These are phyloP conservation scores for Arthrobotrys pseudoclavata DNA, from an alignment of 2,329 filamentous ascomycete species.

Conservation along the genomic window DNA sequence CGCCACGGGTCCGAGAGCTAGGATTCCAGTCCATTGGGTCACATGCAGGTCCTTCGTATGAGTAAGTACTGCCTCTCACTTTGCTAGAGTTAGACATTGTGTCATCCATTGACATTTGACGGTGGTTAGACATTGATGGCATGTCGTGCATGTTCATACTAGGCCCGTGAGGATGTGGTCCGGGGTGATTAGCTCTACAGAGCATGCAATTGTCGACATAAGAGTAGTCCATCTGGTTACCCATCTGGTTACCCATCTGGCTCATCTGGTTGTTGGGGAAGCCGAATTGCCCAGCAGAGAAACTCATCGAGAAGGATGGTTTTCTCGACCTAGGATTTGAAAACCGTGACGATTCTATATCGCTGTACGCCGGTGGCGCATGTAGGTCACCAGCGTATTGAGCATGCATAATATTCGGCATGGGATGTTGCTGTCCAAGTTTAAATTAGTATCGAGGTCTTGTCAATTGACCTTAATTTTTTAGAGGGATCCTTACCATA, in stretches of 20 bases:
- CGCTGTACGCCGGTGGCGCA: constrained; percentile 40
- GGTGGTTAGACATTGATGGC: constrained; percentile 19
- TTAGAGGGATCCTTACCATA: constrained; percentile 21
- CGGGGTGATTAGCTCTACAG: constrained; percentile 37
- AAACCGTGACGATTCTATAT: constrained; percentile 37
- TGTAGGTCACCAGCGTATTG: constrained; percentile 36
- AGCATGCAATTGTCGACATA: constrained; percentile 35
- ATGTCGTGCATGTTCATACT: constrained; percentile 28
- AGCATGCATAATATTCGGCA: constrained; percentile 18
- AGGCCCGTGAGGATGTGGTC: constrained; percentile 35
- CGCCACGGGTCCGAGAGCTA: constrained; percentile 1
- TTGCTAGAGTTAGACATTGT: constrained; percentile 21
- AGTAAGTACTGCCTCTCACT: constrained; percentile 16
- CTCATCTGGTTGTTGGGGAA: constrained; percentile 1
- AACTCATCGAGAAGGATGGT: constrained; percentile 38
- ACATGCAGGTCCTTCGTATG: constrained; percentile 19
- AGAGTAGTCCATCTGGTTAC: constrained; percentile 12
- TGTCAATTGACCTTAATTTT: background rate
- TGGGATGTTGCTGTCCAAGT: constrained; percentile 1
- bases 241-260: constrained; percentile 16
- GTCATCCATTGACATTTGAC: constrained; percentile 36
- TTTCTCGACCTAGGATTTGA: constrained; percentile 29
- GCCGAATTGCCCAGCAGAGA: constrained; percentile 11
- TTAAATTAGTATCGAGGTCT: background rate
- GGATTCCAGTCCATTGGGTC: constrained; percentile 39